Evolutionary conservation across 495 filamentous ascomycete species (phyloP).

Genomic region (Viridothelium virens): DNA sequence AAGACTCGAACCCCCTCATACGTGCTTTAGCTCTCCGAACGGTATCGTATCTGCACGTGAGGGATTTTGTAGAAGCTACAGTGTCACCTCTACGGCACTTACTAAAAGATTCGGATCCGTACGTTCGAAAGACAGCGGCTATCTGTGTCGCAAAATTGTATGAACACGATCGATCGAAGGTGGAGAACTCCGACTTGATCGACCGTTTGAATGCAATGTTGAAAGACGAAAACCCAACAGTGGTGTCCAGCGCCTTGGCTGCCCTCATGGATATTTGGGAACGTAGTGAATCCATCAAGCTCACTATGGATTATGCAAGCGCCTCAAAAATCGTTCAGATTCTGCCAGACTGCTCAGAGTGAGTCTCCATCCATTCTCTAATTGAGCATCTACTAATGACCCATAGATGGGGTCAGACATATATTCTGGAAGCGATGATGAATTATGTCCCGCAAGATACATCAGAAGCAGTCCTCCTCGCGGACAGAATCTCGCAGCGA

Average conservation of each 20-base stretch:
- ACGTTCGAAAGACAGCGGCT: conserved; percentile 94
- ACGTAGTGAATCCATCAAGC: conserved; percentile 89
- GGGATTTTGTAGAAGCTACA: conserved; percentile 89
- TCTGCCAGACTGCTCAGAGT: conserved; percentile 94
- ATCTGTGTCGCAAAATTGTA: conserved; percentile 97
- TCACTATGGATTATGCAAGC: conserved; percentile 95
- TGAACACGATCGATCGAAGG: conserved; percentile 85
- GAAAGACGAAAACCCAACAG: conserved; percentile 92
- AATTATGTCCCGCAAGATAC: conserved; percentile 93
- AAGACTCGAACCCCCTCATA: conserved; percentile 85
- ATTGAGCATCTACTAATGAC: conserved; percentile 5
- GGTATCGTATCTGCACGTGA: conserved; percentile 95
- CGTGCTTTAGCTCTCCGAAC: conserved; percentile 88
- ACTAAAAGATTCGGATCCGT: conserved; percentile 83
- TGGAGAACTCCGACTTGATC: conserved; percentile 86
- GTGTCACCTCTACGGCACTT: conserved; percentile 74
- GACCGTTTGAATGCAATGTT: conserved; percentile 85
- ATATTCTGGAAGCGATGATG: conserved; percentile 97
- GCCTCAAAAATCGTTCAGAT: conserved; percentile 98
- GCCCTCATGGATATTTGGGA: conserved; percentile 98
- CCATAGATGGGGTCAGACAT: conserved; percentile 91
- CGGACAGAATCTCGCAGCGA: conserved; percentile 87
- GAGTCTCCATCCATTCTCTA: conserved; percentile 32
- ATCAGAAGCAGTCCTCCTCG: conserved; percentile 76
- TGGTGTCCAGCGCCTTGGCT: conserved; percentile 89